A percentile compares a stretch with the other conserved stretches of the same genome.
Conservation (phyloP, 2,329 filamentous ascomycete genomes). For the Ceratocystis papillata region DNA sequence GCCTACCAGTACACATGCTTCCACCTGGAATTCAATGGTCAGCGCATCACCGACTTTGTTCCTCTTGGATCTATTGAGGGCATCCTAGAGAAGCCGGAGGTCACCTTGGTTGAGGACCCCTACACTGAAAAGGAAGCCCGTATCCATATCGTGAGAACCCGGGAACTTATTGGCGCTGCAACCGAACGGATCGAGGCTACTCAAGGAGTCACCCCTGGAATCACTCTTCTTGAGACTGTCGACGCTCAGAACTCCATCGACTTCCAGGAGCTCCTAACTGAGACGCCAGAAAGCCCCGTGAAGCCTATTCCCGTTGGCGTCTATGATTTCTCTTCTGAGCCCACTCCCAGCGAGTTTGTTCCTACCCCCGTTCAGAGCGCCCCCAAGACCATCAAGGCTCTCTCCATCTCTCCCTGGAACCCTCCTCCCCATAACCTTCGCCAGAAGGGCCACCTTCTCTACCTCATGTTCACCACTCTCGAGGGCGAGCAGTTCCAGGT, state of each 20-base stretch:
- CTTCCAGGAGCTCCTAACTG: slow-evolving; percentile 24
- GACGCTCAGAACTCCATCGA: slow-evolving; percentile 34
- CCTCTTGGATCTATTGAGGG: slow-evolving; percentile 81
- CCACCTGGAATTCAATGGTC: slow-evolving; percentile 82
- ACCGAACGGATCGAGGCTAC: slow-evolving; percentile 79
- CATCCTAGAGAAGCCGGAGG: slow-evolving; percentile 63
- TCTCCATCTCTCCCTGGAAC: slow-evolving; percentile 90
- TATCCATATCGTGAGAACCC: slow-evolving; percentile 80
- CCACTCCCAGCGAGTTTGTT: slow-evolving; percentile 59
- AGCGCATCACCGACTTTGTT: slow-evolving; percentile 89
- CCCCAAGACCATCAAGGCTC: slow-evolving; percentile 82
- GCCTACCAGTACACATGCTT: slow-evolving; percentile 98
- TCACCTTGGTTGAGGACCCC: slow-evolving; percentile 79
- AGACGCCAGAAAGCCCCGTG: slow-evolving; percentile 3
- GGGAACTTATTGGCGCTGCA: slow-evolving; percentile 86
- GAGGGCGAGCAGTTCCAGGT: slow-evolving; percentile 93
- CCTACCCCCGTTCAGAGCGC: slow-evolving; percentile 54
- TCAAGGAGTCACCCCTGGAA: slow-evolving; percentile 73
- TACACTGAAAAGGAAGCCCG: slow-evolving; percentile 98
- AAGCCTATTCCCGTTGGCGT: slow-evolving; percentile 40
- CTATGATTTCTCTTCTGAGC: slow-evolving; percentile 65
- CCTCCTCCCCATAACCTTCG: slow-evolving; percentile 84
- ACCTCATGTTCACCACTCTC: slow-evolving; percentile 77
- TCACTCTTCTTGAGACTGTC: slow-evolving; percentile 78
- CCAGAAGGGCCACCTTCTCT: slow-evolving; percentile 85